Evolutionary conservation across 2,329 filamentous ascomycete genomes (phyloP).

Genomic region (Exophiala sideris): DNA sequence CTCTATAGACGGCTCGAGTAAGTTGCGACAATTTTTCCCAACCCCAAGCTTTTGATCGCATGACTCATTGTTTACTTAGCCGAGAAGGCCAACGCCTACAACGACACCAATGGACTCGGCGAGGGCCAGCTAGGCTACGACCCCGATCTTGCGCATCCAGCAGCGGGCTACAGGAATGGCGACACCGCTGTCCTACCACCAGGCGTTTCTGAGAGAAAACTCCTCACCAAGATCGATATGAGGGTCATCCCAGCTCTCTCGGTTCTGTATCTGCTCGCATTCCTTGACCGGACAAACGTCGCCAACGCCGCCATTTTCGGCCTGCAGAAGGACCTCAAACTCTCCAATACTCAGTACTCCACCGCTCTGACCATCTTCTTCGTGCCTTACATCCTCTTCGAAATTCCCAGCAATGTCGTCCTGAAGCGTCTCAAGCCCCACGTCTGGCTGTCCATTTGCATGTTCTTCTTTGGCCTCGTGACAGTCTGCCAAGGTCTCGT

Average conservation of each 20-base stretch:
- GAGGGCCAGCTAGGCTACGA: conserved; percentile 24
- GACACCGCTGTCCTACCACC: conserved; percentile 15
- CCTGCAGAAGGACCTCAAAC: conserved; percentile 59
- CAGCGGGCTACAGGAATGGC: conserved; percentile 21
- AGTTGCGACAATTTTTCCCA: neutral
- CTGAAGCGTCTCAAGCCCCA: conserved; percentile 66
- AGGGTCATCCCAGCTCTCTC: conserved; percentile 70
- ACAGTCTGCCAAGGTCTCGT: conserved; percentile 75
- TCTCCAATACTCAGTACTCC: conserved; percentile 63
- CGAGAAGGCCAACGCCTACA: conserved; percentile 22
- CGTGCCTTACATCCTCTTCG: conserved; percentile 66
- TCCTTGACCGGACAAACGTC: conserved; percentile 63
- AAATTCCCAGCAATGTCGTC: conserved; percentile 71
- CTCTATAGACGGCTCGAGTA: conserved; percentile 21
- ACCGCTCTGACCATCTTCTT: conserved; percentile 78
- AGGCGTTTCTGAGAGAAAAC: conserved; percentile 50
- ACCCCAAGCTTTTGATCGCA: neutral
- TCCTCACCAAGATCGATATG: conserved; percentile 68
- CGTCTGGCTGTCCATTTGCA: conserved; percentile 74
- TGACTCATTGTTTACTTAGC: neutral
- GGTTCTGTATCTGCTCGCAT: conserved; percentile 56
- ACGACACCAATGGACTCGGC: conserved; percentile 15
- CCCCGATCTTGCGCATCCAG: conserved; percentile 27
- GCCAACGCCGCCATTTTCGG: conserved; percentile 70
- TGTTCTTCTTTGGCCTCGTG: conserved; percentile 77